Conservation (phyloP, 352 stramenopile genomes). For the Phytophthora crassamura region DNA sequence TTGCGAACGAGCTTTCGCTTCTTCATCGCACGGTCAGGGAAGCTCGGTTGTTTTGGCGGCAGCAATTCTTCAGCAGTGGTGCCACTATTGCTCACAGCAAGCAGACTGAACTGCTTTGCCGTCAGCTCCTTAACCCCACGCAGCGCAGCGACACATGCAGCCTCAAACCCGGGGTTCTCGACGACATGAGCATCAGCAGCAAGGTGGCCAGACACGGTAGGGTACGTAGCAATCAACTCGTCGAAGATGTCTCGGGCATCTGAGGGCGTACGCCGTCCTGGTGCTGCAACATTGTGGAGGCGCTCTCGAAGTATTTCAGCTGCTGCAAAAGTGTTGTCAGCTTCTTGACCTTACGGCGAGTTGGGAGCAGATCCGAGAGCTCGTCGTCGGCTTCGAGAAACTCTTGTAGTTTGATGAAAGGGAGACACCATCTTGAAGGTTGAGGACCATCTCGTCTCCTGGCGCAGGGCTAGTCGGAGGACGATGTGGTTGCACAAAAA, state of each 20-base stretch:
- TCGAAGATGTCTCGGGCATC: slow-evolving; percentile 12
- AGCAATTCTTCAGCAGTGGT: too few relatives aligned
- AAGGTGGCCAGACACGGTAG: background rate
- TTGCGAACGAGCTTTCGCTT: background rate
- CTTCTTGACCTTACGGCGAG: background rate
- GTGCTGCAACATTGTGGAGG: slow-evolving; percentile 3
- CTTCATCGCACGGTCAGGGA: slow-evolving; percentile 1
- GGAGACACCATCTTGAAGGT: slow-evolving; percentile 3
- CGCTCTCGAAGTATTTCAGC: background rate
- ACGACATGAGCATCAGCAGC: slow-evolving; percentile 1
- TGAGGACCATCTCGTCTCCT: background rate
- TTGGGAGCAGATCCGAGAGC: background rate
- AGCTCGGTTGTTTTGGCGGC: too few relatives aligned
- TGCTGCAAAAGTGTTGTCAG: background rate
- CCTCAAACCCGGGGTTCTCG: background rate
- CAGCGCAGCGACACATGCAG: slow-evolving; percentile 1
- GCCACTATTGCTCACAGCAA: background rate
- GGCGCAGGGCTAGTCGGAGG: too few relatives aligned
- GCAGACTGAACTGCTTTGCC: background rate
- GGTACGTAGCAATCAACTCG: too few relatives aligned
- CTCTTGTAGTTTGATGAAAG: background rate
- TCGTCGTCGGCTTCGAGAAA: background rate
- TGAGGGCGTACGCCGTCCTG: background rate
- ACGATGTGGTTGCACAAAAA: too few relatives aligned
- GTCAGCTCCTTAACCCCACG: too few relatives aligned